Percentiles rank a stretch among this genome's conserved stretches.
Evolutionary conservation across 805 yeast species (phyloP).

Genomic region (Lachancea fermentati): DNA sequence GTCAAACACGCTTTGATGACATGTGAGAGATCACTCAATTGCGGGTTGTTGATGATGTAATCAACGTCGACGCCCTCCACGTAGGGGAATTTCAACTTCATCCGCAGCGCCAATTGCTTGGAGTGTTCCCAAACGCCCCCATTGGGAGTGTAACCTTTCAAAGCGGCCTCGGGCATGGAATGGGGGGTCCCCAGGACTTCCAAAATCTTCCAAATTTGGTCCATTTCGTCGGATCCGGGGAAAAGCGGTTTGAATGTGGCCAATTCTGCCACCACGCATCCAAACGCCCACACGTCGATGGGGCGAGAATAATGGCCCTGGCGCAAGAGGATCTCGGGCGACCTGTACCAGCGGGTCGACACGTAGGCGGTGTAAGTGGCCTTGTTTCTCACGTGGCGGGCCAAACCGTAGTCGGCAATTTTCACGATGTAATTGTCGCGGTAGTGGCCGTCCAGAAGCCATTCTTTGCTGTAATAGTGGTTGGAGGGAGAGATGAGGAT

Average conservation of each 20-base stretch:
- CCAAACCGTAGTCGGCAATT: conserved; percentile 76
- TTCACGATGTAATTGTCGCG: conserved; percentile 53
- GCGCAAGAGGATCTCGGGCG: conserved; percentile 73
- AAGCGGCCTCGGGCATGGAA: conserved; percentile 17
- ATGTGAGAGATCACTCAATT: conserved; percentile 34
- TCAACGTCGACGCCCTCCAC: conserved; percentile 46
- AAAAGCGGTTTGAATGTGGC: conserved; percentile 73
- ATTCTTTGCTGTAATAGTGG: conserved; percentile 43
- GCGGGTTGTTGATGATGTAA: conserved; percentile 41
- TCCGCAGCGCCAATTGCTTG: conserved; percentile 40
- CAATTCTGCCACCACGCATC: conserved; percentile 67
- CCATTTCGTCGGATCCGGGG: conserved; percentile 75
- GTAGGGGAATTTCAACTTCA: conserved; percentile 55
- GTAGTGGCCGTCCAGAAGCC: conserved; percentile 21
- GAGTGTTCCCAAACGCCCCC: conserved; percentile 80
- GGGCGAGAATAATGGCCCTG: conserved; percentile 59
- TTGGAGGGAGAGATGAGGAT: conserved; percentile 61
- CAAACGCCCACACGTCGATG: conserved; percentile 84
- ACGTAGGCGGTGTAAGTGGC: conserved; percentile 69
- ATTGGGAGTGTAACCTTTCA: conserved; percentile 36
- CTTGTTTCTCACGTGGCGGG: conserved; percentile 50
- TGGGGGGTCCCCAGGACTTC: conserved; percentile 71
- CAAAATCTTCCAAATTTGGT: conserved; percentile 68
- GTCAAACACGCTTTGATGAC: conserved; percentile 44
- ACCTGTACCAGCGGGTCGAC: conserved; percentile 81